These are phyloP conservation scores for Gossypium arboreum DNA, from an alignment of 345 rosid species.

Conservation along the genomic window DNA sequence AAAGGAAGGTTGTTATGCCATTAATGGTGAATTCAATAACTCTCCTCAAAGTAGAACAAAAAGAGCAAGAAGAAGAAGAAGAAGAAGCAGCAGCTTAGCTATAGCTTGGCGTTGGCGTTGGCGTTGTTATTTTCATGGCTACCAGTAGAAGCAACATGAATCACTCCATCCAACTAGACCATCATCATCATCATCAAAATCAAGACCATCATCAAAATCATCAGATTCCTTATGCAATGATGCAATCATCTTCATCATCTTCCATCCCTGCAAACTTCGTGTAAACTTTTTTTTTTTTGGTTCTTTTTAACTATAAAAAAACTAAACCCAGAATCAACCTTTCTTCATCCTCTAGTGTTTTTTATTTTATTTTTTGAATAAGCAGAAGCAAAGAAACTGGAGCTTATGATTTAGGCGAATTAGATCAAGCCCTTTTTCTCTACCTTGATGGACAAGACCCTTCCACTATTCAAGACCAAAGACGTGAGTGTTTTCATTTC, in stretches of 20 bases:
- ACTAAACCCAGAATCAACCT: background rate
- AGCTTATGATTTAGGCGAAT: constrained; percentile 77
- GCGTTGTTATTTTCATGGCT: constrained; percentile 36
- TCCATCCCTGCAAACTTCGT: constrained; percentile 57
- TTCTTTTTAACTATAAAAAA: background rate
- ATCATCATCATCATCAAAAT: constrained; percentile 35
- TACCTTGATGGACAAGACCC: constrained; percentile 88
- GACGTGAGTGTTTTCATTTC: constrained; percentile 45
- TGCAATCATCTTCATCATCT: constrained; percentile 47
- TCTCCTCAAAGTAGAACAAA: constrained; percentile 8
- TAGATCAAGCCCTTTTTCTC: constrained; percentile 93
- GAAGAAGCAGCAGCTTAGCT: background rate
- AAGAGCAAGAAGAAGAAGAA: background rate
- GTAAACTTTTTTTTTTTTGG: constrained; percentile 31
- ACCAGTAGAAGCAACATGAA: constrained; percentile 33
- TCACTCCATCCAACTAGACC: constrained; percentile 30
- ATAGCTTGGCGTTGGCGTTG: constrained; percentile 3
- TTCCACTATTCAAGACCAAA: constrained; percentile 57
- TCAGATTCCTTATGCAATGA: constrained; percentile 47
- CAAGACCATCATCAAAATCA: constrained; percentile 21
- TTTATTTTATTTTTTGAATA: background rate
- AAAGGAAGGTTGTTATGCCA: constrained; percentile 31
- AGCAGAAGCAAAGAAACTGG: constrained; percentile 40
- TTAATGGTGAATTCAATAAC: constrained; percentile 36
- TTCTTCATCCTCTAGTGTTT: background rate